Evolutionary conservation across 169 alveolate genomes (phyloP).

Genomic region (Cryptosporidium tyzzeri): DNA sequence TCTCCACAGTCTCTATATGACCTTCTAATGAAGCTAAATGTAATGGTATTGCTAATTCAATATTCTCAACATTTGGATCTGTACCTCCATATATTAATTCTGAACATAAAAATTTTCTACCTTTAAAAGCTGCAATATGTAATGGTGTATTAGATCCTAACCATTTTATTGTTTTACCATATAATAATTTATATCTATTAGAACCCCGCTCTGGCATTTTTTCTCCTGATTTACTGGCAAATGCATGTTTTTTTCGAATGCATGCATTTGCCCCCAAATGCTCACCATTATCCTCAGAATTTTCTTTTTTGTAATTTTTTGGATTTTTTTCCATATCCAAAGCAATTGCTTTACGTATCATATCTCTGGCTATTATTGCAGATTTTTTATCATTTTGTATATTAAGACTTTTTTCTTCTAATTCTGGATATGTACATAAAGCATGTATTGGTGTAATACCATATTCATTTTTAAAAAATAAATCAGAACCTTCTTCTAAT

Average conservation of each 20-base stretch:
- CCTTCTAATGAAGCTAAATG: constrained; percentile 89
- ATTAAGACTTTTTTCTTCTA: constrained; percentile 26
- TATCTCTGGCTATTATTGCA: constrained; percentile 69
- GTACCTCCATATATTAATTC: constrained; percentile 86
- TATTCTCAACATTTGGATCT: constrained; percentile 81
- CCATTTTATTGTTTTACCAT: constrained; percentile 83
- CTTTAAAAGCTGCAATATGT: constrained; percentile 89
- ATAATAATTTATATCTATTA: constrained; percentile 76
- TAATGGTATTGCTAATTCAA: constrained; percentile 89
- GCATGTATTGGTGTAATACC: constrained; percentile 74
- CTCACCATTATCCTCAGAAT: background rate
- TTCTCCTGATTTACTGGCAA: background rate
- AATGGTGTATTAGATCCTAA: constrained; percentile 86
- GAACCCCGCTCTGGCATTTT: constrained; percentile 43
- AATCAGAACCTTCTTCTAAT: constrained; percentile 66
- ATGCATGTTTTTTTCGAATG: background rate
- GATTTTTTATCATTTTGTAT: constrained; percentile 57
- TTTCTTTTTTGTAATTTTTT: background rate
- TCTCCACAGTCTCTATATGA: constrained; percentile 84
- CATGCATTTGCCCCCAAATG: background rate
- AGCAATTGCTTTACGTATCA: constrained; percentile 47
- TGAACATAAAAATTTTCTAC: constrained; percentile 84
- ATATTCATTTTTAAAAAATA: constrained; percentile 56
- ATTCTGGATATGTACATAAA: constrained; percentile 51
- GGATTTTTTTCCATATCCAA: constrained; percentile 6